Evolutionary conservation across 2,329 filamentous ascomycete species (phyloP).

Genomic region (Hymenoscyphus scutula): DNA sequence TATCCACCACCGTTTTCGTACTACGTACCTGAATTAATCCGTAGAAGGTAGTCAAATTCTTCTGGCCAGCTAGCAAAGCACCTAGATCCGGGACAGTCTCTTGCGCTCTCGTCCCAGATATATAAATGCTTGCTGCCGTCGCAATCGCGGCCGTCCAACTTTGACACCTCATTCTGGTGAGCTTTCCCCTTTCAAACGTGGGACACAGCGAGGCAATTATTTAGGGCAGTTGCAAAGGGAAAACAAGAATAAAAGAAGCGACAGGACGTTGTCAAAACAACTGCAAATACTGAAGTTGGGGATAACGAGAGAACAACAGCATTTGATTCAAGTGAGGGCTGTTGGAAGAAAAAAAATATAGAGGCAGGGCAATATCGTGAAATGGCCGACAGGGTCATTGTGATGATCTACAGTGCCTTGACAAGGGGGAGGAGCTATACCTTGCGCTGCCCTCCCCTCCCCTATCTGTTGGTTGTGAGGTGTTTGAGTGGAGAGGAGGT

Average conservation of each 20-base stretch:
- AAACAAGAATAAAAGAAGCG: not conserved
- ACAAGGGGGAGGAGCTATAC: not conserved
- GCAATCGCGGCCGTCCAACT: conserved; percentile 23
- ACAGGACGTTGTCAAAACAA: conserved; percentile 2
- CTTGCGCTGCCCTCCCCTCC: not conserved
- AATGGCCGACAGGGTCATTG: conserved; percentile 1
- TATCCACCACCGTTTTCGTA: not conserved
- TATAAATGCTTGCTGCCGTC: conserved; percentile 19
- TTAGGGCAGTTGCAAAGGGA: not conserved
- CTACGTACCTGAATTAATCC: conserved; percentile 42
- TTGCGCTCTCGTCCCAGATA: conserved; percentile 22
- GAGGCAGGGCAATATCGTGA: not conserved
- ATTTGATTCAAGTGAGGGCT: not conserved
- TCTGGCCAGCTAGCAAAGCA: conserved; percentile 40
- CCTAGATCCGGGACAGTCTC: conserved; percentile 38
- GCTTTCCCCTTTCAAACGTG: not conserved
- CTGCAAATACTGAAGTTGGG: not conserved
- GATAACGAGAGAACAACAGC: not conserved
- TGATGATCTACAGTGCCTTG: conserved; percentile 2
- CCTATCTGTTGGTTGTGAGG: not conserved
- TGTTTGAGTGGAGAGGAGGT: not conserved
- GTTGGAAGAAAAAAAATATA: not conserved
- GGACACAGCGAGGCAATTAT: not conserved
- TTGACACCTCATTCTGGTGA: conserved; percentile 19
- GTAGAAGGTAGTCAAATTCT: conserved; percentile 46